These are phyloP conservation scores for Arthrobotrys iridis DNA, from an alignment of 2,329 filamentous ascomycete species.

Conservation along the genomic window DNA sequence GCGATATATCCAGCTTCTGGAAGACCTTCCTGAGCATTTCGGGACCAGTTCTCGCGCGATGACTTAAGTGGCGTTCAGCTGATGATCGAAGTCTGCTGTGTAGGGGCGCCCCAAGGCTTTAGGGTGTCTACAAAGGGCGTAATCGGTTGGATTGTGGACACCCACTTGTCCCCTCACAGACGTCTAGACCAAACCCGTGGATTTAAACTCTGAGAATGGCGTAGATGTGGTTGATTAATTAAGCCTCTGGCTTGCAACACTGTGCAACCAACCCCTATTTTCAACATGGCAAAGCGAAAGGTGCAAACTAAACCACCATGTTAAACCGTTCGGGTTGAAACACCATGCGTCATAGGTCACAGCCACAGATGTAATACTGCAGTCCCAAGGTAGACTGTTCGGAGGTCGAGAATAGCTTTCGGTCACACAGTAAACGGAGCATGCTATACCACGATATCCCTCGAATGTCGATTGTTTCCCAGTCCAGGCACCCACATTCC, in stretches of 20 bases:
- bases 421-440: neutral
- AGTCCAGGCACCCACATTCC: neutral
- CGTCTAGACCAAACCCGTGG: neutral
- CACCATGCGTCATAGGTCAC: neutral
- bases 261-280: neutral
- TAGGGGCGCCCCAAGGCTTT: no score
- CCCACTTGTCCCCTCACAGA: no score
- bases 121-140: no score
- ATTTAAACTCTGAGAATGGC: neutral
- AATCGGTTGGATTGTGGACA: no score
- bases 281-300: neutral
- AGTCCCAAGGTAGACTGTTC: no score
- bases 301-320: neutral
- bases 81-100: no score
- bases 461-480: neutral
- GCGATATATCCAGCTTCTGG: constrained; percentile 14
- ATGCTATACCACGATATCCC: neutral
- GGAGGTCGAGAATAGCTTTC: constrained; percentile 1
- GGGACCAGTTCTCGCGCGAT: neutral
- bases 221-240: no score
- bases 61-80: neutral
- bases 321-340: no score
- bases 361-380: no score
- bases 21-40: constrained; percentile 28
- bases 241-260: no score